These are phyloP conservation scores for Trichoderma sp. DNA, from an alignment of 2,329 filamentous ascomycete species.

Conservation along the genomic window DNA sequence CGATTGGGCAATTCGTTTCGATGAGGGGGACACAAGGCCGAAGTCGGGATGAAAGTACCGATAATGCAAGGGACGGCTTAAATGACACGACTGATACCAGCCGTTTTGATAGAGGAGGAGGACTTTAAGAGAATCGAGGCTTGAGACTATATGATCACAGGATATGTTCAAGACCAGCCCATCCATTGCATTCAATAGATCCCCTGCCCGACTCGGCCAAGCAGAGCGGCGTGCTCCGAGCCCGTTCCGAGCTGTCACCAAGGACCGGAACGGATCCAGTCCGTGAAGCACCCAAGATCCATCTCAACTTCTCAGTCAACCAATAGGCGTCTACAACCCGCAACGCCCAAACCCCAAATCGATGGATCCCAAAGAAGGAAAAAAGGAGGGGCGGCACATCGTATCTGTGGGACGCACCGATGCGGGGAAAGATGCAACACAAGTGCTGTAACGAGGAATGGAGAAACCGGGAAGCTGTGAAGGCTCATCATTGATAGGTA, in stretches of 20 bases:
- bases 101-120: neutral
- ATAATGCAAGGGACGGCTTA: neutral
- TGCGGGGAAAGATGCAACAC: too few species aligned
- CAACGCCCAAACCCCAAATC: neutral
- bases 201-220: conserved; percentile 16
- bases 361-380: neutral
- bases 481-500: too few species aligned
- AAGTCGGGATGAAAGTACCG: conserved; percentile 4
- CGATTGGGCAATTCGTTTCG: neutral
- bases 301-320: neutral
- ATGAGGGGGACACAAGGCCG: neutral
- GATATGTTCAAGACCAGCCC: neutral
- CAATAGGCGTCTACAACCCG: conserved; percentile 1
- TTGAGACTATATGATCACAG: neutral
- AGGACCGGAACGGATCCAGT: conserved; percentile 2
- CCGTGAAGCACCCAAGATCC: neutral
- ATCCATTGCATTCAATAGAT: neutral
- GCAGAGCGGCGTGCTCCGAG: too few species aligned
- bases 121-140: neutral
- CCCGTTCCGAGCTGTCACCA: neutral
- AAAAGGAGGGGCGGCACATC: too few species aligned
- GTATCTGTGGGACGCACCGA: too few species aligned
- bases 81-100: too few species aligned
- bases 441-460: too few species aligned
- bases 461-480: too few species aligned